These are phyloP conservation scores for Setomelanomma holmii DNA, from an alignment of 2,329 filamentous ascomycete species.

Conservation along the genomic window DNA sequence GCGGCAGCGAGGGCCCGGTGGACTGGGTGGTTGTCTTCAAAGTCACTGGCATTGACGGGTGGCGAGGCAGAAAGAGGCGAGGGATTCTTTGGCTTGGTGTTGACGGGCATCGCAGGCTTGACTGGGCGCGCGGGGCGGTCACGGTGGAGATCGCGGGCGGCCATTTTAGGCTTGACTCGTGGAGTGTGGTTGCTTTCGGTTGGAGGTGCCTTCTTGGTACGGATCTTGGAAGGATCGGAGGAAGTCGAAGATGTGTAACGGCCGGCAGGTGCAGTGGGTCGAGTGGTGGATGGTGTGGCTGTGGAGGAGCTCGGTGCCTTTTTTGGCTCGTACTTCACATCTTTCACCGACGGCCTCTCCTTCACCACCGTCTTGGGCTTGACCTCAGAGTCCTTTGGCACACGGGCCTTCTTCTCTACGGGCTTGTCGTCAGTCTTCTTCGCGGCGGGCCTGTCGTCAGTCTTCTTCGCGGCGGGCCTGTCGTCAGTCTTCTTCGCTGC, in stretches of 20 bases:
- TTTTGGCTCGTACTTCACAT: slow-evolving; percentile 30
- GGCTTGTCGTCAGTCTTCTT: slow-evolving; percentile 44
- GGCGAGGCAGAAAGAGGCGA: slow-evolving; percentile 68
- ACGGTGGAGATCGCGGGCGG: slow-evolving; percentile 29
- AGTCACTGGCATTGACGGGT: slow-evolving; percentile 66
- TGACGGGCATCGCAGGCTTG: slow-evolving; percentile 41
- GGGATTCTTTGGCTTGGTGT: slow-evolving; percentile 66
- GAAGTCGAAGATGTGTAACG: slow-evolving; percentile 28
- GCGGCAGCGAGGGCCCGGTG: slow-evolving; percentile 47
- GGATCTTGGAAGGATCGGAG: slow-evolving; percentile 32
- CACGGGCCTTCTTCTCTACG: slow-evolving; percentile 28
- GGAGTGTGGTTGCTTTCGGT: slow-evolving; percentile 28
- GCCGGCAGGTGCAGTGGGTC: slow-evolving; percentile 26
- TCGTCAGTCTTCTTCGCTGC: slow-evolving; percentile 51
- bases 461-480: too few relatives aligned
- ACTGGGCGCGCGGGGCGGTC: slow-evolving; percentile 29
- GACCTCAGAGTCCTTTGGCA: slow-evolving; percentile 17
- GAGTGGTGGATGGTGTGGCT: slow-evolving; percentile 22
- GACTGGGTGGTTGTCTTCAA: slow-evolving; percentile 54
- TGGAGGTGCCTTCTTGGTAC: slow-evolving; percentile 38
- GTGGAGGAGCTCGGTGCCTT: slow-evolving; percentile 26
- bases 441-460: too few relatives aligned
- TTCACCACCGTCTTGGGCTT: slow-evolving; percentile 36
- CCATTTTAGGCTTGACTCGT: slow-evolving; percentile 41
- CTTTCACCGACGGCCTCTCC: slow-evolving; percentile 30